Evolutionary conservation across 331 rosid genomes (phyloP), one percentile per base, ranked within the genome.

Genomic region (Quercus tomentella): DNA sequence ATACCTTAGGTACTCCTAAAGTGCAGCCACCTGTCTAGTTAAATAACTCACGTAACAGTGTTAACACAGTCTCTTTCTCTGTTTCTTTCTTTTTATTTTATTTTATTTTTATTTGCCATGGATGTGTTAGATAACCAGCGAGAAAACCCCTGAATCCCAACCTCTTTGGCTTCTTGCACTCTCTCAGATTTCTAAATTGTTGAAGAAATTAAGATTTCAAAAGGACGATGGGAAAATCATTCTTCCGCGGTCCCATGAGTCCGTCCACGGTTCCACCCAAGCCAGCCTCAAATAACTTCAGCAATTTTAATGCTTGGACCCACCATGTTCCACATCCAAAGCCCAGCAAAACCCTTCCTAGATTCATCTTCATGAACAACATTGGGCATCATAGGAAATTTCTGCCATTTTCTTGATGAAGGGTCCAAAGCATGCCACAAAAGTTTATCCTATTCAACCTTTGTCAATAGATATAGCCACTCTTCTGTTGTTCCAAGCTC

Each of bases 401-500:
- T 92, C 87, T 89, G 97, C 98, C 98, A 95, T 72, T 72, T 86
- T 76, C 78, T 83, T 54, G 97, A 89, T 62, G 78, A 58, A 51
- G 97, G 97, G 78, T 95, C 98, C 18, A 95, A 77, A 74, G 94
- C 92, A 84, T 90, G 86, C 97, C 97, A 95, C 11, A 76, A 65
- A 75, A 89, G 92, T 57, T 84, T 89, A 80, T 85, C 90, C 62
- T 86, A 92, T 65, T 88, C 94, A 72, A 86, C 81, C 84, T 95
- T 92, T 0, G 91, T 88, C 89, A 95, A 79, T 55, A 92, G 45
- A 83, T 92, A 95, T 14, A 95, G 81, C 98, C 98, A 92, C 78
- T 95, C 97, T 83, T 95, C 98, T n/a, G 92, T 90, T 7, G 87
- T 86, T 60, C 96, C 88, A 2, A 95, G 88, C 76, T 91, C 98